phyloP scores from a whole-genome alignment of 108 stramenopile species.

The Fragilariopsis cylindrus region DNA sequence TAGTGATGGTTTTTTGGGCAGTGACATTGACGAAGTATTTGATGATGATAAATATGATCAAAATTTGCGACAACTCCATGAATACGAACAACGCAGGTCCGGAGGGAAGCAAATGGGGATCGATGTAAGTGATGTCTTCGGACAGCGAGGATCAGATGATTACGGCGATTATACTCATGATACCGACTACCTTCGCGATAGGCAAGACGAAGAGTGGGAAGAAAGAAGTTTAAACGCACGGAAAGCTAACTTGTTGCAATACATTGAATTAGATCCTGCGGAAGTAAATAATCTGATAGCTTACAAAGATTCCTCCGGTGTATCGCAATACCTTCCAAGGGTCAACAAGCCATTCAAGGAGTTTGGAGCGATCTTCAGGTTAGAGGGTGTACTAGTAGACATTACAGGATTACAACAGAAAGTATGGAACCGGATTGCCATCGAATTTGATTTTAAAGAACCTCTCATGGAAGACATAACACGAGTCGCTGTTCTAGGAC shows the following conservation, averaged over 20 bases:
- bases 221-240: conserved; percentile 55
- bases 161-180: conserved; percentile 42
- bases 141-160: conserved; percentile 38
- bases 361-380: conserved; percentile 75
- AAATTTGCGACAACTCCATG: conserved; percentile 43
- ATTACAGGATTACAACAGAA: conserved; percentile 60
- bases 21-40: conserved; percentile 30
- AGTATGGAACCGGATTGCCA: conserved; percentile 71
- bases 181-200: conserved; percentile 27
- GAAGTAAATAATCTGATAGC: conserved; percentile 68
- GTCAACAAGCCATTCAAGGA: conserved; percentile 75
- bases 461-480: conserved; percentile 50
- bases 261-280: conserved; percentile 56
- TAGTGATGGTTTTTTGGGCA: conserved; percentile 25
- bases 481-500: conserved; percentile 55
- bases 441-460: conserved; percentile 42
- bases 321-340: conserved; percentile 57
- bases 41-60: conserved; percentile 54
- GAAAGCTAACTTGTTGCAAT: conserved; percentile 62
- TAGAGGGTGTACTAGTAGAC: conserved; percentile 80
- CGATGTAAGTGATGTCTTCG: conserved; percentile 45
- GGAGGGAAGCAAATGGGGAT: conserved; percentile 41
- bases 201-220: conserved; percentile 31
- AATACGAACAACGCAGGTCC: conserved; percentile 40
- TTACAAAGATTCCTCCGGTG: conserved; percentile 60